Conservation (phyloP, 352 stramenopile species). For the Elongisporangium anandrum region DNA sequence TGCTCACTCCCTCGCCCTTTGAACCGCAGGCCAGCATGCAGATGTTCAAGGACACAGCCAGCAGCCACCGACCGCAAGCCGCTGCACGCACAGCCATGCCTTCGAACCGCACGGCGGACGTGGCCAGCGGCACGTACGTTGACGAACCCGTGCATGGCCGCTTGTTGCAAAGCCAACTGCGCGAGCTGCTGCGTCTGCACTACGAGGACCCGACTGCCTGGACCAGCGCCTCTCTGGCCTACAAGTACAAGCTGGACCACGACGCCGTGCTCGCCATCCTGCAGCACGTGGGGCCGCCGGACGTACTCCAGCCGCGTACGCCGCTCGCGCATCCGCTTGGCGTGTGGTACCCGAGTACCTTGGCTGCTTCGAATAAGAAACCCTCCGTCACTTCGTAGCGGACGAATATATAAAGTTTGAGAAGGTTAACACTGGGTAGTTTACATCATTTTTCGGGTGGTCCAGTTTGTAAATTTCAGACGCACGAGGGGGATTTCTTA, state of each 20-base stretch:
- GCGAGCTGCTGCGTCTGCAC: constrained; percentile 52
- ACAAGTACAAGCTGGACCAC: constrained; percentile 41
- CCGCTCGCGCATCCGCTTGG: constrained; percentile 47
- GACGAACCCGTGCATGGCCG: constrained; percentile 37
- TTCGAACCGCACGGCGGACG: constrained; percentile 44
- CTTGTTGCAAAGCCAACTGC: constrained; percentile 48
- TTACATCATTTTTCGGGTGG: background rate
- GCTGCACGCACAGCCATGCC: constrained; percentile 36
- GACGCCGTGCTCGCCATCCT: constrained; percentile 32
- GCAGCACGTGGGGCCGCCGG: constrained; percentile 35
- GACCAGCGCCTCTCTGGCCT: constrained; percentile 38
- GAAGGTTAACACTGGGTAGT: background rate
- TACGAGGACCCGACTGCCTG: constrained; percentile 55
- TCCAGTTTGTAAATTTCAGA: background rate
- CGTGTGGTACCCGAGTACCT: constrained; percentile 35
- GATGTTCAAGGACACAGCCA: constrained; percentile 56
- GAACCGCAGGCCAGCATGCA: constrained; percentile 39
- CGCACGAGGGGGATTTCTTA: constrained; percentile 5
- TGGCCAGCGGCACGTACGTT: constrained; percentile 29
- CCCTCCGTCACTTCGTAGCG: too few relatives aligned
- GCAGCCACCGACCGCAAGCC: constrained; percentile 50
- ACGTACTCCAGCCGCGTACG: constrained; percentile 48
- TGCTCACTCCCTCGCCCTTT: background rate
- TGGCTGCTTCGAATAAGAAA: too few relatives aligned
- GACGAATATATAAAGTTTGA: too few relatives aligned